Base-by-base conservation (phyloP, 2,329 filamentous ascomycete species). In the Botrytis fabae region DNA sequence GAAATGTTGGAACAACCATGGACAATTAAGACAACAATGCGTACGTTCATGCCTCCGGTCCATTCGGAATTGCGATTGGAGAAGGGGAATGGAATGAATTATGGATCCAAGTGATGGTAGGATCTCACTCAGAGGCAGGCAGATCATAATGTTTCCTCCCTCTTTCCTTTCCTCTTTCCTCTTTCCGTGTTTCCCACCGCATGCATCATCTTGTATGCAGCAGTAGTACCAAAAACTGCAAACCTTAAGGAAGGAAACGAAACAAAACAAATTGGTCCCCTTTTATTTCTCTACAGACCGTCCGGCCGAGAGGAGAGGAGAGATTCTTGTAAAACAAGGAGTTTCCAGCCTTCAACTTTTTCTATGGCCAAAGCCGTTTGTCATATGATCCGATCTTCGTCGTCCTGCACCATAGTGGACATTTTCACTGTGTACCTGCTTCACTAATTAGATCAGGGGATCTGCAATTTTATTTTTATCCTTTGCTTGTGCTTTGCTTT, bases 341-440 rank as follows among this genome's bases (percentile, higher is more conserved):
- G 35, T 28, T 54, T 66, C 64, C 64, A 66, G 46, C 32, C 28
- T 12, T 35, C 64, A 66, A 12, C 46, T 38, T 51, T 51, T 66
- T 40, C 10, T n/a, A 28, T 28, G 16, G 38, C 54, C 44, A 68
- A 54, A 68, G 54, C 32, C 25, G 64, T 68, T 66, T 57, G 48
- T 68, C 48, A 57, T 68, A 57, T 16, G 48, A 57, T 68, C 35
- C 35, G 35, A 57, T 57, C 46, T 68, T 44, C 20, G 32, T 40
- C 25, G 66, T 35, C 25, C 63, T 32, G 63, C 40, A 66, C 40
- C 40, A 28, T 66, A 38, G 42, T 60, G 54, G 32, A 10, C 40
- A 59, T 42, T 14, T 69, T 61, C 46, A 60, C 66, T 69, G 61
- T 46, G 64, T 68, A 14, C 64, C 46, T 68, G 64, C 64, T 7